Percentiles rank a stretch among this genome's conserved stretches.
Conservation (phyloP, 495 filamentous ascomycete genomes). For the Penicillium argentinense region DNA sequence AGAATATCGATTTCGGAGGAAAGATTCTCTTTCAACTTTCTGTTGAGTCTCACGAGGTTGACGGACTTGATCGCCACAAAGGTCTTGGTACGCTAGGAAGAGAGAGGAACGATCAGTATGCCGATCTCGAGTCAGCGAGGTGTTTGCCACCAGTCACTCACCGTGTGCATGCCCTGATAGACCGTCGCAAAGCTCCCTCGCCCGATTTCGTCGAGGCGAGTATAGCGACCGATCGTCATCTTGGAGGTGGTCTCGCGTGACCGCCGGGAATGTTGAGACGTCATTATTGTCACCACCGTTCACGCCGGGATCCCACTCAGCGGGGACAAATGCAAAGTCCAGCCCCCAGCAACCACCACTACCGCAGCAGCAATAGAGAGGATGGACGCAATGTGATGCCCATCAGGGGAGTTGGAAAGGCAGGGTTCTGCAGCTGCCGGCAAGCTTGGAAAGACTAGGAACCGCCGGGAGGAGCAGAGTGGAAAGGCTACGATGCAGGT, state of each 20-base stretch:
- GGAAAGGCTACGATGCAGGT: slow-evolving; percentile 6
- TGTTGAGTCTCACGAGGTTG: slow-evolving; percentile 82
- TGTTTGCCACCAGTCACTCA: too few species aligned
- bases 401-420: slow-evolving; percentile 34
- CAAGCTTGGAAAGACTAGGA: slow-evolving; percentile 19
- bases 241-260: slow-evolving; percentile 45
- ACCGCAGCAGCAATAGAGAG: slow-evolving; percentile 36
- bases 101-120: too few species aligned
- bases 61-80: slow-evolving; percentile 96
- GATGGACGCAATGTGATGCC: slow-evolving; percentile 25
- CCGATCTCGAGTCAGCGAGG: too few species aligned
- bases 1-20: slow-evolving; percentile 93
- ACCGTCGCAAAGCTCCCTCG: slow-evolving; percentile 96
- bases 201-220: slow-evolving; percentile 80
- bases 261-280: slow-evolving; percentile 44
- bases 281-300: slow-evolving; percentile 31
- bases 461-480: slow-evolving; percentile 11
- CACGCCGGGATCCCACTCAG: slow-evolving; percentile 9
- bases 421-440: slow-evolving; percentile 4
- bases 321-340: slow-evolving; percentile 7
- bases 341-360: slow-evolving; percentile 40
- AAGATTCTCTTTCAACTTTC: slow-evolving; percentile 94
- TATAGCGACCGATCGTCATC: slow-evolving; percentile 73
- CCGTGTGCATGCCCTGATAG: slow-evolving; percentile 80
- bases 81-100: slow-evolving; percentile 55